Base-by-base conservation (phyloP, 371 early-diverging fungal species). In the Lichtheimia ramosa region DNA sequence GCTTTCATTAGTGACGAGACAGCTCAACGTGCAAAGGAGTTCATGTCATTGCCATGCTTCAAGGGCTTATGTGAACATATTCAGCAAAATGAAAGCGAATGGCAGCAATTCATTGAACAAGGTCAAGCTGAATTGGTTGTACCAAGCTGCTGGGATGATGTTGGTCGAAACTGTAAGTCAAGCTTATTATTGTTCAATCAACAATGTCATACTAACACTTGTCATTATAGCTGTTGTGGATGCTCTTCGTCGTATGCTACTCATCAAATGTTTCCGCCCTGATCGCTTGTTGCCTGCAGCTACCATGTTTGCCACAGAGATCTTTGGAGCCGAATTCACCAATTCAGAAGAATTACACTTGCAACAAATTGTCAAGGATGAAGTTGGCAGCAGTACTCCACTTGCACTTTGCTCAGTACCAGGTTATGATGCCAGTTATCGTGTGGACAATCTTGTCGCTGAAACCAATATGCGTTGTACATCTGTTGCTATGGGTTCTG, bases 401-500 rank as follows among this genome's bases (percentile, higher is more conserved):
- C 72, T 98, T 23, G 93, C 95, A 0, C 85, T 98, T 41, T 96
- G 96, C 73, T 92, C 97, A 15, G 88, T 92, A 40, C 92, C 95
- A 54, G 99, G 99, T 43, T 92, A 93, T 70, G 99, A 99, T 75
- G 97, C 97, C 24, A 94, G 96, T 63, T 90, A 93, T 63, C 91
- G 93, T 59, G 95, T 98, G 3, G 99, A 99, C 55, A 83, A 92
- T 53, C 75, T 99, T 65, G 96, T 96, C 0, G 64, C 79, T 7
- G 91, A 91, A 64, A 61, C 74, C 48, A 77, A 80, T n/a, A 78
- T 73, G 23, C 78, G 80, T 18, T 81, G 89, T 51, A 79, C 85
- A 0, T 88, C 96, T 2, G 95, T 99, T 16, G 99, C 99, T 7
- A 97, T 99, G 96, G 99, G 99, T 56, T 96, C 98, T 3, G 83